Percentiles rank a stretch among this genome's conserved stretches.
Conservation (phyloP, 2,329 filamentous ascomycete species). For the Sporothrix curviconia region DNA sequence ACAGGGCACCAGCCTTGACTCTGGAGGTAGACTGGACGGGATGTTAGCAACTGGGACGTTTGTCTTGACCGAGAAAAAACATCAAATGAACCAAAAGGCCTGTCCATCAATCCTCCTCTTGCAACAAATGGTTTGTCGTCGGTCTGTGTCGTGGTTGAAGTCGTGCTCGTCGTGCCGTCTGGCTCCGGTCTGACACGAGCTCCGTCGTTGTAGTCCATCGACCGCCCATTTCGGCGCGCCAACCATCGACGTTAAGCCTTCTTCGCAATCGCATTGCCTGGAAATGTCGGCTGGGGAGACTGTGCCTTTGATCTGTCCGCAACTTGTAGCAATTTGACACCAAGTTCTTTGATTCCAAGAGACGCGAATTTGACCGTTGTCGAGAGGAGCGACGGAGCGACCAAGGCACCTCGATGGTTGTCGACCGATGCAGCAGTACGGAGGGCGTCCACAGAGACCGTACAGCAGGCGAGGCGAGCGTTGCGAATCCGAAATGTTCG, state of each 20-base stretch:
- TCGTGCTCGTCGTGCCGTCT: neutral
- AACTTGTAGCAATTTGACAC: too few species aligned
- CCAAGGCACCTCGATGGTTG: too few species aligned
- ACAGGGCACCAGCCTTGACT: slow-evolving; percentile 95
- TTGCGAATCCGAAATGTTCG: neutral
- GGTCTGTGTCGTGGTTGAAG: neutral
- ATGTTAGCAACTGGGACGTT: slow-evolving; percentile 4
- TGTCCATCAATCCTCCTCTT: neutral
- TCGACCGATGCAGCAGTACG: too few species aligned
- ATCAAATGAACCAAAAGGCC: neutral
- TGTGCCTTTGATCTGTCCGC: too few species aligned
- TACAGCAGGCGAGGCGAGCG: neutral
- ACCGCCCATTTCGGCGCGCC: neutral
- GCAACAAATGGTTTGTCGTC: neutral
- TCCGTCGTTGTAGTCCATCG: neutral
- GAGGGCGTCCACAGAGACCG: neutral
- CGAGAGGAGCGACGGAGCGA: too few species aligned
- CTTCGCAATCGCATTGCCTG: too few species aligned
- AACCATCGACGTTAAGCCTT: too few species aligned
- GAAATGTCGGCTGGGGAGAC: too few species aligned
- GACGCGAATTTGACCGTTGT: too few species aligned
- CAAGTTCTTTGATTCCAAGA: too few species aligned
- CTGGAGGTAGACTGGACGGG: slow-evolving; percentile 48
- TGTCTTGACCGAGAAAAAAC: too few species aligned
- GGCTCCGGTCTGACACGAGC: neutral